These are phyloP conservation scores for Serendipita sp. DNA, from an alignment of 768 basidiomycete genomes.

Conservation along the genomic window DNA sequence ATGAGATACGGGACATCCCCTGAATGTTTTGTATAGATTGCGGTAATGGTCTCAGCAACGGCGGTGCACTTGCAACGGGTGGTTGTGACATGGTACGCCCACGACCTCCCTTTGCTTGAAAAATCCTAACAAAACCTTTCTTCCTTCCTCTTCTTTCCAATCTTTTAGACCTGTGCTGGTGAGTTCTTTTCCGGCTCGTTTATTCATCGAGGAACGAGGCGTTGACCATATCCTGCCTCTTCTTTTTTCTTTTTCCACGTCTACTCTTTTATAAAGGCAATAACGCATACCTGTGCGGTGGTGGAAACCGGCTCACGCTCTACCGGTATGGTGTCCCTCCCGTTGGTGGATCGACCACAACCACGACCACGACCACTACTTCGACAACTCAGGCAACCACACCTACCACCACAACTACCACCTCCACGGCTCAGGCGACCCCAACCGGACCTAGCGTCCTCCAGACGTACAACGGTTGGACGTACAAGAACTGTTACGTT, in stretches of 20 bases:
- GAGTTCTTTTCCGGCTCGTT: background rate
- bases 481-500: background rate
- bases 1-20: no score
- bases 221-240: background rate
- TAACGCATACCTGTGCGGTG: slow-evolving; percentile 34
- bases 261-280: background rate
- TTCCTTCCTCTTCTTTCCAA: background rate
- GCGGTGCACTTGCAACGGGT: slow-evolving; percentile 27
- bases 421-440: background rate
- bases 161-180: slow-evolving; percentile 1
- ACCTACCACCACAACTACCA: background rate
- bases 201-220: background rate
- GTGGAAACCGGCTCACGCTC: slow-evolving; percentile 25
- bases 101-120: background rate
- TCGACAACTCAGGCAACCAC: background rate
- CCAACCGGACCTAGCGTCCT: background rate
- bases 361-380: background rate
- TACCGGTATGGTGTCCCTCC: background rate
- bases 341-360: background rate
- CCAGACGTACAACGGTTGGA: background rate
- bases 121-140: background rate
- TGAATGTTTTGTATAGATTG: slow-evolving; percentile 41
- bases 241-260: no score
- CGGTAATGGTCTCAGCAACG: slow-evolving; percentile 36
- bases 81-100: slow-evolving; percentile 42